Base-by-base conservation (phyloP, 345 rosid species). In the Syzygium oleosum region DNA sequence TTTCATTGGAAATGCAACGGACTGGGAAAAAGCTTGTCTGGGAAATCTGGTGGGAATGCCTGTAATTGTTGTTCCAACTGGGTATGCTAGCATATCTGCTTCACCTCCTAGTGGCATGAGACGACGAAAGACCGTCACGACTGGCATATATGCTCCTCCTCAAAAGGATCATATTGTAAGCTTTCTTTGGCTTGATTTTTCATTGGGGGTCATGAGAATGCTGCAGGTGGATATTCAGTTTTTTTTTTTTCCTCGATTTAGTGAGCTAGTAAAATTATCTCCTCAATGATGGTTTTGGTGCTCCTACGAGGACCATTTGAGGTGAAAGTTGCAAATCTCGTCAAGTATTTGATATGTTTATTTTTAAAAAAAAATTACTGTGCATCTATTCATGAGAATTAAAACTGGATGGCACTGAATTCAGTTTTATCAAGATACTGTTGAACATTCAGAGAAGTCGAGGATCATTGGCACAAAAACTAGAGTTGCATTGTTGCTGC, bases 11-110 rank as follows among this genome's bases (percentile, higher is more conserved):
- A 95, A 95, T 86, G 98, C 93, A 63, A 97, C 94, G 0, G 99
- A 96, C 34, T 95, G 98, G 98, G 99, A 97, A 92, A 96, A 89
- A 92, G 95, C 94, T 13, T 94, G 98, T 90, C 23, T 95, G 92
- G 99, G 97, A 88, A 97, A 97, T 93, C 96, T 95, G 5, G 98
- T 94, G 22, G 99, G 99, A 46, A 59, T 97, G 56, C 99, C 98
- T 6, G 93, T 95, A 22, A 84, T 95, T 19, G 96, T 96, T 61
- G 91, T 97, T 85, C 98, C 97, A 4, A 93, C 97, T 1, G 95
- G 96, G 78, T 93, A 92, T 43, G 92, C 90, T 55, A 91, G 78
- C 88, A 92, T 95, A 90, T 27, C 95, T 1, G 88, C 93, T 86
- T 96, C 96, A 52, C 97, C 98, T 8, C n/a, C 93, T 1, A 78